Evolutionary conservation across 108 stramenopile species (phyloP), one percentile per base, ranked within the genome.

Genomic region (Epithemia pelagica): DNA sequence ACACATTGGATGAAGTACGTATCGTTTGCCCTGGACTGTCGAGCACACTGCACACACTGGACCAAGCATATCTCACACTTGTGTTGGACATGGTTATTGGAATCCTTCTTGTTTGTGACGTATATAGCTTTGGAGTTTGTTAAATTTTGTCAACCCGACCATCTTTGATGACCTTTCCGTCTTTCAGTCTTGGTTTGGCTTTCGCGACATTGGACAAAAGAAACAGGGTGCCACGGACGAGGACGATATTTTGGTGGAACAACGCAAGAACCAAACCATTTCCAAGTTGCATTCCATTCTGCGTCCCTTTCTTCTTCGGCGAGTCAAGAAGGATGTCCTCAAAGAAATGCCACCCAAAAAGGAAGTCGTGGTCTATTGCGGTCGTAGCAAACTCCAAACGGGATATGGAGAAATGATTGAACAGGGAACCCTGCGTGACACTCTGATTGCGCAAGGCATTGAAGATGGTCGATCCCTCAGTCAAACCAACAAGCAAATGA

Each of bases 141-240:
- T 98, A 53, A 98, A 99, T 75, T 99, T 99, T 79, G 95, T 97
- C 65, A 97, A 97, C 71, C 99, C 99, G 10, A 66, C 75, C 62
- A 98, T 99, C 64, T 99, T 99, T 68, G 97, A 98, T 68, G 97
- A 99, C 77, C 85, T 97, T 61, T 72, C 79, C 52, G 95, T 95
- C 54, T 98, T 98, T 74, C 94, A 95, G 75, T 93, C 91, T 24
- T 97, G 97, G 95, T 99, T 98, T 72, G 96, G 96, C 26, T 97
- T 97, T 82, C 80, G 81, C 64, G 94, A 97, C 75, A 99, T 99
- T 78, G 98, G 98, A 20, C 92, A 95, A 77, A 89, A 89, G 75
- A 79, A 63, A 1, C 78, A 78, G 54, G 84, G 82, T 18, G 94
- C 84, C n/a, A 96, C 95, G 8, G 72, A 74, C 32, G 95, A 96